phyloP scores from a whole-genome alignment of 495 filamentous ascomycete species.

The Penicillium maclennaniae region DNA sequence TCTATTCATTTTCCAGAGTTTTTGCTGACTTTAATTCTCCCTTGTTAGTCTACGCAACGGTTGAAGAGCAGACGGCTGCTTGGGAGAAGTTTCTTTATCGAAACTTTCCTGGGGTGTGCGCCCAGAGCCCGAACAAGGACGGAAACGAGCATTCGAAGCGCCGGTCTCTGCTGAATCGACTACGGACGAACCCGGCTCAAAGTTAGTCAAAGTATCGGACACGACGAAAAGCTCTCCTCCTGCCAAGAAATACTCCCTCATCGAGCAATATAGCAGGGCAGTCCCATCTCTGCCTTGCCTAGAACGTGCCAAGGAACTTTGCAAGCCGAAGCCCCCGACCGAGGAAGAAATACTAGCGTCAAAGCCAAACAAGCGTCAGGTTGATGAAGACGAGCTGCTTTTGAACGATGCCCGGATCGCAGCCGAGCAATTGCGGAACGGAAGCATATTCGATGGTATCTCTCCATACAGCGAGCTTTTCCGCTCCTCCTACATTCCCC shows the following conservation, averaged over 20 bases:
- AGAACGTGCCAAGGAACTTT: constrained; percentile 29
- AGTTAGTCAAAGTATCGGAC: constrained; percentile 23
- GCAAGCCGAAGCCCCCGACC: constrained; percentile 18
- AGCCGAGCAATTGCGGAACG: constrained; percentile 37
- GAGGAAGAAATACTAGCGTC: constrained; percentile 19
- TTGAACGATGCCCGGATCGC: constrained; percentile 42
- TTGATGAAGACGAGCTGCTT: constrained; percentile 44
- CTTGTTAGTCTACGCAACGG: background rate
- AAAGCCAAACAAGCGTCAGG: constrained; percentile 18
- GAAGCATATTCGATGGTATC: constrained; percentile 1
- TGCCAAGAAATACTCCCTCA: constrained; percentile 29
- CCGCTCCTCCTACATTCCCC: constrained; percentile 25
- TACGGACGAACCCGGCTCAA: constrained; percentile 18
- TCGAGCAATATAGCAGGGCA: constrained; percentile 30
- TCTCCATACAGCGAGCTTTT: constrained; percentile 9
- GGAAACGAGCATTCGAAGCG: constrained; percentile 27
- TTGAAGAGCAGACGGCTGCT: constrained; percentile 11
- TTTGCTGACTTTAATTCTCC: background rate
- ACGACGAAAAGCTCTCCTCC: constrained; percentile 6
- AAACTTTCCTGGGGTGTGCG: background rate
- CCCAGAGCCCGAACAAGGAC: constrained; percentile 5
- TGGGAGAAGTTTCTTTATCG: constrained; percentile 20
- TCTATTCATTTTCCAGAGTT: background rate
- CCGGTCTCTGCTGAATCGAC: constrained; percentile 3
- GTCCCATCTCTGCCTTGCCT: constrained; percentile 41